Conservation (phyloP, 2,329 filamentous ascomycete genomes). For the Fusarium nelsonii region DNA sequence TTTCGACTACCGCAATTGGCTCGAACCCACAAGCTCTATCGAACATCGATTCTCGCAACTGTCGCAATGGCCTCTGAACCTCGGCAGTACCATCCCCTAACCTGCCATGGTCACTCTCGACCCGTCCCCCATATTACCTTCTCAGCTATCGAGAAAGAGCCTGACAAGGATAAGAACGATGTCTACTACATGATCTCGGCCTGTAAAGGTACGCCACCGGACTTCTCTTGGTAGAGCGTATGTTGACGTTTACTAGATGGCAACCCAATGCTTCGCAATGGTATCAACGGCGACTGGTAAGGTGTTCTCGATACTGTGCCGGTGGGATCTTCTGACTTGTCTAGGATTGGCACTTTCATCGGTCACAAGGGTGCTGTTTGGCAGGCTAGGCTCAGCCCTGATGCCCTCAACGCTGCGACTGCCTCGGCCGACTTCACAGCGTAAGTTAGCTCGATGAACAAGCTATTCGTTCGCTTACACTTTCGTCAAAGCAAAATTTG, state of each 20-base stretch:
- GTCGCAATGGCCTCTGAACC: constrained; percentile 54
- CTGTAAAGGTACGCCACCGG: constrained; percentile 76
- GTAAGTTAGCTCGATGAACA: constrained; percentile 61
- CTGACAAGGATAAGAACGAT: constrained; percentile 84
- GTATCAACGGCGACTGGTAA: constrained; percentile 92
- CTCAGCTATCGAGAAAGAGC: constrained; percentile 84
- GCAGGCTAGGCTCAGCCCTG: constrained; percentile 91
- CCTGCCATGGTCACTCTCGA: constrained; percentile 93
- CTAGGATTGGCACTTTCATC: constrained; percentile 96
- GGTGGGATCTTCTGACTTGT: constrained; percentile 30
- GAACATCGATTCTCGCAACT: constrained; percentile 6
- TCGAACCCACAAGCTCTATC: constrained; percentile 2
- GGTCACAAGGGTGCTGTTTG: constrained; percentile 98
- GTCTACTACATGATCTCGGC: constrained; percentile 94
- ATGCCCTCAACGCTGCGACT: constrained; percentile 89
- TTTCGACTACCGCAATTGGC: constrained; percentile 11
- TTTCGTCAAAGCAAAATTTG: constrained; percentile 81
- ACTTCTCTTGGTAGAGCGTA: constrained; percentile 21
- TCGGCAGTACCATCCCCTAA: constrained; percentile 83
- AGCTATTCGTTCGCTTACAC: constrained; percentile 46
- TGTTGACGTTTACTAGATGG: constrained; percentile 72
- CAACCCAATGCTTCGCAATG: constrained; percentile 98
- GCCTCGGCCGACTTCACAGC: constrained; percentile 96
- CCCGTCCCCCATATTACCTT: constrained; percentile 93
- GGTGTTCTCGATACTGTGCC: constrained; percentile 38